Evolutionary conservation across 1,139 yeast species (phyloP), one percentile per base, ranked within the genome.

Genomic region (Williopsis jadinii): DNA sequence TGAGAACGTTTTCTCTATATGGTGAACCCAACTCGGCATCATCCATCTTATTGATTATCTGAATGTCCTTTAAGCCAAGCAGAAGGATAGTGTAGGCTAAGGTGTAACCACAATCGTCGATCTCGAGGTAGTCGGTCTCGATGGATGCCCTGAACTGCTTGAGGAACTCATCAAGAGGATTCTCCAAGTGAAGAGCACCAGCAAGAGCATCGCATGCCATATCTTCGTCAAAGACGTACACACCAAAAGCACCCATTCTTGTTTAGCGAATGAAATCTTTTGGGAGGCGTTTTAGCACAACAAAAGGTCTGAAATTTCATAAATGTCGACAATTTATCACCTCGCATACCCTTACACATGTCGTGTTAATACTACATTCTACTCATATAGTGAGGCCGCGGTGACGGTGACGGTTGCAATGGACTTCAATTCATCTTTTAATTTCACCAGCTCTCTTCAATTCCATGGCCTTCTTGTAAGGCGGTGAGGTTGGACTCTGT

Each of bases 401-500:
- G 24, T 4, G 6, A 19, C 6, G 24, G 24, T 19, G 6, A 6
- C 4, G 24, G 24, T 19, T 19, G 24, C 24, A 19, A 19, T 19
- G 4, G 24, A 19, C 24, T 19, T 19, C 24, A n/a, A 8, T 28
- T 33, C 30, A 54, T 43, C 59, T 47, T 39, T 46, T 53, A 31
- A 55, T 48, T 39, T 76, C 74, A 14, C 95, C 95, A 45, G 73
- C 73, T 58, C 97, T 73, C 63, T 86, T 90, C 75, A 84, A 70
- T 58, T 88, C 95, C 43, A 92, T 64, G 0, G 97, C 97, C 44
- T 78, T 77, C 62, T 90, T 90, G 62, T 92, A 92, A 2, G 97
- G 97, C 2, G 98, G 97, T 28, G 95, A 94, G 0, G 96, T 90
- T 6, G 98, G 98, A 62, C 79, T 70, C 58, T 92, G 97, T 11